These are phyloP conservation scores for Leishmania major DNA, from an alignment of 208 protist species.

Conservation along the genomic window DNA sequence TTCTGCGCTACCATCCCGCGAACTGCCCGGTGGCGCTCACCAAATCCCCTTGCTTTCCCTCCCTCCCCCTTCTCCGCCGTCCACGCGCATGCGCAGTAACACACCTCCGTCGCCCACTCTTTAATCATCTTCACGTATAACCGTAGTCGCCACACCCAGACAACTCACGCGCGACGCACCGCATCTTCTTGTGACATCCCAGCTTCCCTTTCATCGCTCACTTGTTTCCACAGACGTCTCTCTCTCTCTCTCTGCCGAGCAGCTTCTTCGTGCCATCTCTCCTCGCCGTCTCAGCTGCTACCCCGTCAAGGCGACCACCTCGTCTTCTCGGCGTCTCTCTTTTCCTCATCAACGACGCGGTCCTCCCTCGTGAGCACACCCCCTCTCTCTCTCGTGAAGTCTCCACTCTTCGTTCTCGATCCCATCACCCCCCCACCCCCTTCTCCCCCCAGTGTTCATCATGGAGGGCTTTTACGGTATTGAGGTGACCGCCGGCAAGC, in stretches of 20 bases:
- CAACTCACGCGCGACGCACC: background rate
- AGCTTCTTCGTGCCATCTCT: no score
- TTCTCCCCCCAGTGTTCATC: background rate
- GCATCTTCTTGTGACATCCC: background rate
- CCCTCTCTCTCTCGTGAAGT: background rate
- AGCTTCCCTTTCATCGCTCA: background rate
- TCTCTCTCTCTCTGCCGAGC: background rate
- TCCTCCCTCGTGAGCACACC: background rate
- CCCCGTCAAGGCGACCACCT: background rate
- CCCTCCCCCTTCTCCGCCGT: background rate
- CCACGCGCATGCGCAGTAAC: background rate
- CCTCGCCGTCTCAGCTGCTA: background rate
- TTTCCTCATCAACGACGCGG: background rate
- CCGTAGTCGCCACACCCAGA: no score
- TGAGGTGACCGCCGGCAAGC: slow-evolving; percentile 67
- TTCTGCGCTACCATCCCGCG: background rate
- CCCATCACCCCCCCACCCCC: background rate
- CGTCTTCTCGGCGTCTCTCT: background rate
- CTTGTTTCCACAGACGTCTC: no score
- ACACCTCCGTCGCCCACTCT: background rate
- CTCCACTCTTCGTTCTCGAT: background rate
- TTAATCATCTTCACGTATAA: background rate
- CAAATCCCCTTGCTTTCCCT: background rate
- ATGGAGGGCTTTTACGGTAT: slow-evolving; percentile 92
- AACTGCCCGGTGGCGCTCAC: background rate